phyloP scores from a whole-genome alignment of 371 early-diverging fungal genomes.

The Rhizopus microsporus region DNA sequence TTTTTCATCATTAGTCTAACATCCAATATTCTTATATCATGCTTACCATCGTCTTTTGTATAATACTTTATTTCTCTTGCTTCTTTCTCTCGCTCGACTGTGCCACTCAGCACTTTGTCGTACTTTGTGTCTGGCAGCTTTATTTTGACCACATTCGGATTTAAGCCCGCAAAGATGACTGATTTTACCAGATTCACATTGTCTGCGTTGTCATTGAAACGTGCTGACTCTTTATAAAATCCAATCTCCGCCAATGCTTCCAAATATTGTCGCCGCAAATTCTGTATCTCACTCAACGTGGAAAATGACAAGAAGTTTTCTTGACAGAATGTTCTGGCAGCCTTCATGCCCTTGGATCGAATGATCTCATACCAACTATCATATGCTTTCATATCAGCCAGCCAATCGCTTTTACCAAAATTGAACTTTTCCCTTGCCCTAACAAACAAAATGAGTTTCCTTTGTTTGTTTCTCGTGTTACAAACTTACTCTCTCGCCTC shows the following conservation, averaged over 20 bases:
- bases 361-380: constrained; percentile 59
- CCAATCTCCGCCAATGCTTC: constrained; percentile 68
- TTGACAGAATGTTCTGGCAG: constrained; percentile 39
- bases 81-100: constrained; percentile 73
- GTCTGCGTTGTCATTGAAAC: constrained; percentile 49
- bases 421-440: constrained; percentile 59
- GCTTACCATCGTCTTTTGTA: constrained; percentile 58
- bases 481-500: constrained; percentile 54
- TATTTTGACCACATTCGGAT: constrained; percentile 73
- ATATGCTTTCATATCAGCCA: constrained; percentile 70
- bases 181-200: constrained; percentile 62
- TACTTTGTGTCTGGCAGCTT: constrained; percentile 72
- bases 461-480: neutral
- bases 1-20: no score
- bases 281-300: constrained; percentile 49
- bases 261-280: constrained; percentile 56
- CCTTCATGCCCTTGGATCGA: constrained; percentile 33
- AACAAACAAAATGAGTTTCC: neutral
- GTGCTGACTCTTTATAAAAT: constrained; percentile 34
- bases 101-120: constrained; percentile 70
- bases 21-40: neutral
- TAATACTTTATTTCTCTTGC: constrained; percentile 74
- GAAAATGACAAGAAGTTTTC: constrained; percentile 66
- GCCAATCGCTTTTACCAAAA: constrained; percentile 65
- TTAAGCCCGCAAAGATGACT: constrained; percentile 63